A percentile compares a stretch with the other conserved stretches of the same genome.
These are phyloP conservation scores for Monilinia laxa DNA, from an alignment of 2,329 filamentous ascomycete genomes.

Conservation along the genomic window DNA sequence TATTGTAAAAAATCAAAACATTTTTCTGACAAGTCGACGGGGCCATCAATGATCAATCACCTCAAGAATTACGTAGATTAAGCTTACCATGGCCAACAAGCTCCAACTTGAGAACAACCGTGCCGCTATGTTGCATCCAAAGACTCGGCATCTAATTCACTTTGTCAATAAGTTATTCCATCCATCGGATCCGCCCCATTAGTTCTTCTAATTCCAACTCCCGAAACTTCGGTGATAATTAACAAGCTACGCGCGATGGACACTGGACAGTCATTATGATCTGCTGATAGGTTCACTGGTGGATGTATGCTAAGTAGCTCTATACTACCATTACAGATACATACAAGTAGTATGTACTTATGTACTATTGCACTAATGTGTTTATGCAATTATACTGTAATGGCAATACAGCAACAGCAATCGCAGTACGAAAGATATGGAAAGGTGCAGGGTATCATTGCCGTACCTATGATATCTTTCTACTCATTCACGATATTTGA, in stretches of 20 bases:
- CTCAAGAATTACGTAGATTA: background rate
- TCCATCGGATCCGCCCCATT: conserved; percentile 9
- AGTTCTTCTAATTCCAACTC: background rate
- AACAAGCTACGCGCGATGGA: background rate
- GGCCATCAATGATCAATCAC: background rate
- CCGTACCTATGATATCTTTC: background rate
- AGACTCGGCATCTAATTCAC: conserved; percentile 3
- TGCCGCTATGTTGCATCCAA: conserved; percentile 7
- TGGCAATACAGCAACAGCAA: background rate
- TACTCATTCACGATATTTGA: background rate
- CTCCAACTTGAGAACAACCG: background rate
- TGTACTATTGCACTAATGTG: background rate
- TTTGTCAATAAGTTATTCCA: background rate
- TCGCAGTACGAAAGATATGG: conserved; percentile 5
- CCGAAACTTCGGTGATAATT: conserved; percentile 7
- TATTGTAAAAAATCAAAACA: conserved; percentile 9
- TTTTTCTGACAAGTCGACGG: background rate
- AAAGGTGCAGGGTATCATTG: conserved; percentile 18
- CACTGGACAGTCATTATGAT: background rate
- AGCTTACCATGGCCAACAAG: background rate
- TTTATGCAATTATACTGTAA: background rate
- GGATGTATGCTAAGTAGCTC: background rate
- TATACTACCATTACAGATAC: background rate
- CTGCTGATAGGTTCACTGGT: conserved; percentile 2
- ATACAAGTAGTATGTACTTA: background rate